Evolutionary conservation across 108 stramenopile genomes (phyloP), one percentile per base, ranked within the genome.

Genomic region (Pseudonitzschia pungens): DNA sequence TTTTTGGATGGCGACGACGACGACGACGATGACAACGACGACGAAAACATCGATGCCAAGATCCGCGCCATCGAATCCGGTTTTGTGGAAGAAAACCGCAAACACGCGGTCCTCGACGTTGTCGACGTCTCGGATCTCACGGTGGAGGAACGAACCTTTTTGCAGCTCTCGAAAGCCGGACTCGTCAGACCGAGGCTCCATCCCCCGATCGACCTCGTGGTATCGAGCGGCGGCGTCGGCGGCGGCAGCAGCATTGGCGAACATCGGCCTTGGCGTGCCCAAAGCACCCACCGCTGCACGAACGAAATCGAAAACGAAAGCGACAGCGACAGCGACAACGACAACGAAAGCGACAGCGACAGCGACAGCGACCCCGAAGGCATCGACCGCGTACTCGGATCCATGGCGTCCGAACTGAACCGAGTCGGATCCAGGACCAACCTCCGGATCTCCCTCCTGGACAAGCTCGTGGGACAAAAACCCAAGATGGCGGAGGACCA

Each of bases 1-100:
- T 77, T 77, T 59, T 50, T 77, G 14, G 67, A 82, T 45, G 81
- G 80, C 56, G 82, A 82, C 15, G 67, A 44, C 26, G 77, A 72
- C 11, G 71, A 76, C 42, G 67, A 81, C 5, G 55, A 71, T 42
- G 44, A 36, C 36, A 36, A 36, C 6, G 6, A 36, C 36, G 6
- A 5, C 24, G 59, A 81, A 42, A 78, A 82, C 44, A 81, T 79
- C 14, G 65, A 29, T 27, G 76, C n/a, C n/a, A n/a, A n/a, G n/a
- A n/a, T 68, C 9, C 66, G 72, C 41, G 68, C 78, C 1, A 63
- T 74, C 41, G 76, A 80, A 33, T 42, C 42, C 43, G 56, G 14
- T 45, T 11, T 45, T 65, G 65, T 22, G 43, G 26, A 59, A 44
- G 28, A 32, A 14, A 16, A 58, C 12, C 20, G 11, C 41, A 59